Evolutionary conservation across 257 asterid species (phyloP), one percentile per base, ranked within the genome.

Genomic region (Fraxinus americana): DNA sequence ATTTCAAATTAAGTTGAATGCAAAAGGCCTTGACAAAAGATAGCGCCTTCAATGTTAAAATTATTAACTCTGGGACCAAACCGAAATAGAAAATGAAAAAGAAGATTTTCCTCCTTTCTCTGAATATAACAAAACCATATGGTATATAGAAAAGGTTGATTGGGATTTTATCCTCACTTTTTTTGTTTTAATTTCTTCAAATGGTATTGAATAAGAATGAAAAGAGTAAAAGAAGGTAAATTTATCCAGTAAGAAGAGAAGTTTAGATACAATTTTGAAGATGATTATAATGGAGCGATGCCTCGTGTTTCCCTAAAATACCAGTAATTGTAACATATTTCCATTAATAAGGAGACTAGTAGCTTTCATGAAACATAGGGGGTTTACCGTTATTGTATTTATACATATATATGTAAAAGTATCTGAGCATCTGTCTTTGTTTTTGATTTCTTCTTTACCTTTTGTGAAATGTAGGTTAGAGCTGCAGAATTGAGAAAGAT

Each of bases 401-500:
- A 63, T 7, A 63, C 5, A 61, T 21, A 4, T 23, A 57, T 19
- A 57, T 57, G 66, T 17, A 57, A 21, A 54, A 5, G 25, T n/a
- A 9, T 23, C 13, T 8, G 67, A n/a, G 69, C 75, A 78, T 68
- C 36, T 21, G 36, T 63, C 30, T 72, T 76, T 81, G 21, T 27
- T 32, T 61, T 81, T 50, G n/a, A 80, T 41, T 74, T 73, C 67
- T 75, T 81, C 48, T 67, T 63, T 27, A 12, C 54, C 73, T 80
- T 72, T 67, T 41, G 43, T 67, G 45, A 63, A 8, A 45, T 81
- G 83, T 81, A 95, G 99, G 91, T 88, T 82, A 87, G 99, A 85
- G 98, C 99, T 70, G 98, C 91, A 72, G 97, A 91, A 72, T 76
- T 95, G 89, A 89, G 98, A 88, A 88, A 88, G 88, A 86, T 91